Evolutionary conservation across 2,329 filamentous ascomycete genomes (phyloP).

Genomic region (Emergomyces pasteurianus): DNA sequence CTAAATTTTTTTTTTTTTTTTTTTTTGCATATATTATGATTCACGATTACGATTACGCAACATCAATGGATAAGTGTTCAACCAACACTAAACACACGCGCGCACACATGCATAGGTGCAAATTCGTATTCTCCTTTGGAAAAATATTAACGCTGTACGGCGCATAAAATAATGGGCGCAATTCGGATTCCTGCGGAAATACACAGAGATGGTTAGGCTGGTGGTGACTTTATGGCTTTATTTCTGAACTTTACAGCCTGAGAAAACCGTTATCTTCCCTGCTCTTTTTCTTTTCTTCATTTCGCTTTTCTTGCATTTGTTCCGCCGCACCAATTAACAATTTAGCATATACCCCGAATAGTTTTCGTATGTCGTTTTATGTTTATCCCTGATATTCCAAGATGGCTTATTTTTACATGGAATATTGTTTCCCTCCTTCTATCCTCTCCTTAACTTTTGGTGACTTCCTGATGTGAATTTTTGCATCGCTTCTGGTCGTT

Average conservation of each 20-base stretch:
- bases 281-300: background rate
- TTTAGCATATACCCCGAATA: background rate
- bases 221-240: background rate
- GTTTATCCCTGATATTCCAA: background rate
- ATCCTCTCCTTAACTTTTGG: background rate
- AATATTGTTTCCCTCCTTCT: background rate
- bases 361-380: background rate
- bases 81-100: no score
- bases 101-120: background rate
- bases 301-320: background rate
- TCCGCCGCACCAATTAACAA: background rate
- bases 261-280: background rate
- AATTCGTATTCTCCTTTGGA: background rate
- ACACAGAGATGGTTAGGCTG: background rate
- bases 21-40: no score
- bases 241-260: background rate
- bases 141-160: background rate
- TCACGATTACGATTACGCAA: no score
- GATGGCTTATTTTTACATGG: background rate
- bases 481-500: background rate
- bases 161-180: background rate
- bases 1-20: no score
- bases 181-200: background rate
- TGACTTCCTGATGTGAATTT: background rate
- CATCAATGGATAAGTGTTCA: no score